A percentile compares a stretch with the other conserved stretches of the same genome.
These are phyloP conservation scores for Clavispora santaluciae DNA, from an alignment of 805 yeast species.

Conservation along the genomic window DNA sequence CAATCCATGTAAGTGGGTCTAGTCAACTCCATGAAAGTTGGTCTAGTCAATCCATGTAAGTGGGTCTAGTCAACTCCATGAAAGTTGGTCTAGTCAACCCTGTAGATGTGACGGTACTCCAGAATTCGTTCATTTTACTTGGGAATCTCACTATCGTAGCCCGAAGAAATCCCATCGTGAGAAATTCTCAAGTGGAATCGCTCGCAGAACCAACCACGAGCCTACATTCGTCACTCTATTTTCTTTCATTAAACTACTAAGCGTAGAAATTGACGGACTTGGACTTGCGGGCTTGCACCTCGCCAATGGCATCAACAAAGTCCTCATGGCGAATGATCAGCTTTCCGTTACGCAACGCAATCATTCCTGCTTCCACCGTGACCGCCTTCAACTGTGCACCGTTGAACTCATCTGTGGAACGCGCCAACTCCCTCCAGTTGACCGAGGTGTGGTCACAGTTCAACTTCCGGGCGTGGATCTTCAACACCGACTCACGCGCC, in stretches of 20 bases:
- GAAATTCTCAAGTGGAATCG: too few species aligned
- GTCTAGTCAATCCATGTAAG: too few species aligned
- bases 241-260: conserved; percentile 23
- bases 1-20: too few species aligned
- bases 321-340: conserved; percentile 91
- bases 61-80: too few species aligned
- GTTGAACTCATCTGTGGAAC: conserved; percentile 97
- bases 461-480: conserved; percentile 96
- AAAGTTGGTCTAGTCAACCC: too few species aligned
- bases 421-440: conserved; percentile 97
- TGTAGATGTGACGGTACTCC: too few species aligned
- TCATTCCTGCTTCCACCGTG: conserved; percentile 99
- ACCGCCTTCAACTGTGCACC: conserved; percentile 99
- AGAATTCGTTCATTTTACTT: too few species aligned
- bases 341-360: conserved; percentile 94
- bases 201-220: too few species aligned
- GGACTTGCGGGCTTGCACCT: conserved; percentile 95
- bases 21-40: too few species aligned
- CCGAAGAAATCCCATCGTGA: too few species aligned
- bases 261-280: conserved; percentile 97
- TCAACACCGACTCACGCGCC: conserved; percentile 92
- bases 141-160: too few species aligned
- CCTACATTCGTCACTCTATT: background rate
- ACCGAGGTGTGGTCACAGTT: conserved; percentile 79
- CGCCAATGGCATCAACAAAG: conserved; percentile 96